Evolutionary conservation across 2,329 filamentous ascomycete species (phyloP), one percentile per base, ranked within the genome.

Genomic region (Didymella pinodella): DNA sequence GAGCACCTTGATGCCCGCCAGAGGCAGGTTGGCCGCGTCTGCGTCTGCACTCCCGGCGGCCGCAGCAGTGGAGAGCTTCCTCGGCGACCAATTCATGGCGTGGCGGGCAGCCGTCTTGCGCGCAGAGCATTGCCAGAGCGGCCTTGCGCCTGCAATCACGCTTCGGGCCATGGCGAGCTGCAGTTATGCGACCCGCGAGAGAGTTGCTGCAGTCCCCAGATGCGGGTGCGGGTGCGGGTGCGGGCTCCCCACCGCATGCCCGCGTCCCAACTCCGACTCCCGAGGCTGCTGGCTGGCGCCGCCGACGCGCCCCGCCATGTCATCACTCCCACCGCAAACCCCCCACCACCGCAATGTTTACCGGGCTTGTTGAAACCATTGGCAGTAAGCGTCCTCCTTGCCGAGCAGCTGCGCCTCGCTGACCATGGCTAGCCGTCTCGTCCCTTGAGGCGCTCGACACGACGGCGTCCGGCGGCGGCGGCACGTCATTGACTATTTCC

Each of bases 401-500:
- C 32, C 46, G 58, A 48, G 59, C 59, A 59, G 64, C 68, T 66
- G 64, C 64, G 71, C 22, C 22, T 22, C 22, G 22, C 72, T 68
- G 63, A 75, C 68, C 64, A 66, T 69, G 62, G 63, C 57, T 78
- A 97, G 94, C 90, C 75, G 89, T 98, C 79, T 89, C 91, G 76
- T 85, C 89, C 64, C 88, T 97, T 72, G 88, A 93, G 80, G 82
- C 85, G 70, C 88, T 92, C 78, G 92, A 96, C 78, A 86, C 88
- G 75, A 90, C 91, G 59, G 76, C 82, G 56, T 84, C 83, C 70
- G 86, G 86, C 71, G 86, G 86, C 70, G 91, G 91, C 75, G 94
- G 95, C 72, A 97, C 93, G 50, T 95, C 92, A 43, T 84, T 98
- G 72, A 97, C 92, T 65, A 95, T 99, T 78, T 85, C 86, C 66